Percentiles rank a stretch among this genome's conserved stretches.
These are phyloP conservation scores for Aspergillus persii DNA, from an alignment of 2,329 filamentous ascomycete genomes.

Conservation along the genomic window DNA sequence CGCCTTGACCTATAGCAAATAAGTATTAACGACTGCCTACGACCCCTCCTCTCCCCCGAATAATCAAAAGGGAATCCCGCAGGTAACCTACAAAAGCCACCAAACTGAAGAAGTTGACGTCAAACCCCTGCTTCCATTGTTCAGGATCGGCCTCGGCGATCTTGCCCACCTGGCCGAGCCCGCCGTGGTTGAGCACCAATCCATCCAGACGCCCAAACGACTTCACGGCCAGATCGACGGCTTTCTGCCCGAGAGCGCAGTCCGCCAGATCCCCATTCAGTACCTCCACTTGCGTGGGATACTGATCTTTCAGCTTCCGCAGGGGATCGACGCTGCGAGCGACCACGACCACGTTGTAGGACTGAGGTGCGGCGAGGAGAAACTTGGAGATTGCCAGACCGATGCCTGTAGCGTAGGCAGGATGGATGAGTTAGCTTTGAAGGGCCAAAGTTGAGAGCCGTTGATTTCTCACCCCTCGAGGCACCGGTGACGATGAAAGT, in stretches of 20 bases:
- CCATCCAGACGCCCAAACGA: constrained; percentile 74
- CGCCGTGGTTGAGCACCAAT: constrained; percentile 84
- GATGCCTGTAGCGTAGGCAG: constrained; percentile 47
- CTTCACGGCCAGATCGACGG: constrained; percentile 63
- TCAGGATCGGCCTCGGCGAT: constrained; percentile 66
- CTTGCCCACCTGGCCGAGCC: constrained; percentile 69
- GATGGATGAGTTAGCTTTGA: not conserved
- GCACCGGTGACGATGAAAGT: constrained; percentile 3
- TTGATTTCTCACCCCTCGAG: not conserved
- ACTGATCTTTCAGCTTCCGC: constrained; percentile 52
- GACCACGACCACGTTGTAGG: constrained; percentile 58
- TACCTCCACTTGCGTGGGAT: constrained; percentile 55
- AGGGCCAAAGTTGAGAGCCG: not conserved
- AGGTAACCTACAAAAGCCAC: constrained; percentile 66
- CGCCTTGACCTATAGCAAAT: constrained; percentile 25
- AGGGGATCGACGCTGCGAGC: constrained; percentile 57
- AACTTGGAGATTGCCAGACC: constrained; percentile 60
- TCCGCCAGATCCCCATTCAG: constrained; percentile 58
- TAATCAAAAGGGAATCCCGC: no score
- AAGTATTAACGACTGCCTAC: not conserved
- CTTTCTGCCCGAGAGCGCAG: constrained; percentile 54
- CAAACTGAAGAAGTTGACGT: constrained; percentile 83
- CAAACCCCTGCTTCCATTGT: constrained; percentile 73
- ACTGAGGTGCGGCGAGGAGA: constrained; percentile 51
- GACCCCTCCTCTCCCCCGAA: no score